Base-by-base conservation (phyloP, 164 flowering plant species). In the Platanus orientalis region DNA sequence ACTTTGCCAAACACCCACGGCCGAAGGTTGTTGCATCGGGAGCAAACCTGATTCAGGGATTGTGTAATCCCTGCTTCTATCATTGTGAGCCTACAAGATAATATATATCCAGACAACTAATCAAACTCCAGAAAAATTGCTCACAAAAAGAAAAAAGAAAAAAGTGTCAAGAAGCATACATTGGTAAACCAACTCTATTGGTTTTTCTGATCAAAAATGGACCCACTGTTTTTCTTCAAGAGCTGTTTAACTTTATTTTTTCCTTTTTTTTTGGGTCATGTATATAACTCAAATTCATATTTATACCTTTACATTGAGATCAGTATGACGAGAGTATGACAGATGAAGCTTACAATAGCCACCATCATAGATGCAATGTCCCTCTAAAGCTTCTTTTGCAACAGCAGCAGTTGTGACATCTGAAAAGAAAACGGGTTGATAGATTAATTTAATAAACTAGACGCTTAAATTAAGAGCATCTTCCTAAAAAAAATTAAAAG, bases 321-420 rank as follows among this genome's bases (percentile, higher is more conserved):
- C 97, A 85, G 97, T 91, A 84, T 91, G 94, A 84, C 93, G 97
- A 87, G 97, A 91, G 90, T 85, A 89, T 83, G 96, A 80, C 83
- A 91, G 90, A 85, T 87, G 97, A 87, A 91, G 97, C 97, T 91
- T 91, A 85, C 96, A 89, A 71, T 87, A 91, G 87, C 97, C 97
- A 81, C 96, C 97, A 80, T 91, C 97, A 85, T 91, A 91, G 73
- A 91, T 89, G 93, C 96, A 83, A 69, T 91, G 96, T 66, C 97
- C 97, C 74, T 91, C 97, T 56, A 91, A 72, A 50, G 91, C 77
- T 26, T 85, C 89, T 76, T 87, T 91, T 25, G 96, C 97, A 64
- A 79, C 83, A 17, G 86, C 80, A 49, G 96, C 97, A 45, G 84
- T 85, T 21, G 81, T 52, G 24, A 85, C 73, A 78, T 91, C 97